These are phyloP conservation scores for Lupinus albus DNA, from an alignment of 306 rosid genomes.

Conservation along the genomic window DNA sequence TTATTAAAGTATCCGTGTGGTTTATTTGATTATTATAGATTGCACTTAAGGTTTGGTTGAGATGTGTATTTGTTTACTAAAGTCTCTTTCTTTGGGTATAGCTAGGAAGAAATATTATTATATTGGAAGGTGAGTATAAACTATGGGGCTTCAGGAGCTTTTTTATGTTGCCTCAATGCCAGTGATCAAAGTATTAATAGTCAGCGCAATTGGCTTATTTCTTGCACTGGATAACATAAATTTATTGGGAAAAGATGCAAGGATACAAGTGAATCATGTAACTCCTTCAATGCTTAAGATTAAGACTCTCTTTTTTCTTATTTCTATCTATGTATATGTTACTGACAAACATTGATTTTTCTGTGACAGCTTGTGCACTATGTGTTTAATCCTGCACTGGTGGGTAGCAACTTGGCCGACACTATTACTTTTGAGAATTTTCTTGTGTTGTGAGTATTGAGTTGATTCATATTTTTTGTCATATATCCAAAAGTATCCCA, in stretches of 20 bases:
- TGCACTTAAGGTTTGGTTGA: background rate
- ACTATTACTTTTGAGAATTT: constrained; percentile 50
- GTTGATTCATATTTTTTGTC: constrained; percentile 2
- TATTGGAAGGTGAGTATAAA: constrained; percentile 29
- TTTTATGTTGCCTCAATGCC: constrained; percentile 54
- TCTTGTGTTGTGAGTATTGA: constrained; percentile 47
- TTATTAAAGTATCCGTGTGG: background rate
- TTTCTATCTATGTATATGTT: background rate
- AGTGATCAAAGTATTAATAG: constrained; percentile 46
- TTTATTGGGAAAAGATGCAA: constrained; percentile 53
- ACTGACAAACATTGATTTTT: constrained; percentile 16
- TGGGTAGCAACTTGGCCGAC: constrained; percentile 51
- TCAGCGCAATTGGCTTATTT: constrained; percentile 49
- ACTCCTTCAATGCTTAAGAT: background rate
- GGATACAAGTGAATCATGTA: constrained; percentile 54
- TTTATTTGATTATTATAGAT: background rate
- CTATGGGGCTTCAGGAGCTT: constrained; percentile 50
- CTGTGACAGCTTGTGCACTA: constrained; percentile 51
- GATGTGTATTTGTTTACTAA: background rate
- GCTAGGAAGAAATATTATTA: constrained; percentile 25
- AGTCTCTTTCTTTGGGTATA: background rate
- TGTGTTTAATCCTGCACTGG: constrained; percentile 58
- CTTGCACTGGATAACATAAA: constrained; percentile 50
- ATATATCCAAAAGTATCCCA: background rate
- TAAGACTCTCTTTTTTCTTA: background rate